Evolutionary conservation across 2,329 filamentous ascomycete species (phyloP), one percentile per base, ranked within the genome.

Genomic region (Dactylellina sp.): DNA sequence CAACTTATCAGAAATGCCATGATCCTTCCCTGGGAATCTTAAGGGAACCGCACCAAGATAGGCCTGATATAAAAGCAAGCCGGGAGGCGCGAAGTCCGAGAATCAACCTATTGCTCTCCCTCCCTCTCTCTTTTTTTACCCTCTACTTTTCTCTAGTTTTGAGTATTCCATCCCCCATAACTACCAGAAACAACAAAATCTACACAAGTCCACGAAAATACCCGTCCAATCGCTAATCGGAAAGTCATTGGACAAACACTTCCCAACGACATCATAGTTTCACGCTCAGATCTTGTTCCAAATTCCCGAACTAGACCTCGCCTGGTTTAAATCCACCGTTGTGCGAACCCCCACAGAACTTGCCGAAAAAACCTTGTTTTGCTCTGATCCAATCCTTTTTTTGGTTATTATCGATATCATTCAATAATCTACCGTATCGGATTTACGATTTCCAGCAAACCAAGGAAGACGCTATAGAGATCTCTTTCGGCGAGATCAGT

Each of bases 321-420:
- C 35, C 60, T 37, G 37, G 59, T n/a, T 53, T 61, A 64, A 72
- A 52, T 47, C 35, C 35, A n/a, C 47, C 50, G 25, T 35, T 60
- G 24, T 14, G 20, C 14, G 55, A 64, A 52, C 44, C 68, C 68
- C 68, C 70, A 74, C 61, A 61, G 42, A 53, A 42, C 35, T 16
- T 18, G 20, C 59, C 16, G 22, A 20, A 55, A n/a, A 66, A 74
- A 74, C 61, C 61, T 52, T 66, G 61, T 61, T 72, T 74, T 62
- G 55, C 35, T 52, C 46, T n/a, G n/a, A 46, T 40, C 14, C 18
- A 16, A 18, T 42, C 7, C n/a, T 28, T 46, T 14, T 18, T 12
- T 37, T 35, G 55, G 49, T 47, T 42, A 57, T n/a, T n/a, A 62
- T 64, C 60, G 53, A 65, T 72, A 72, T 53, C 60, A 49, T 47